A percentile compares a stretch with the other conserved stretches of the same genome.
These are phyloP conservation scores for Rhodofomes roseus DNA, from an alignment of 1,284 basidiomycete genomes.

Conservation along the genomic window DNA sequence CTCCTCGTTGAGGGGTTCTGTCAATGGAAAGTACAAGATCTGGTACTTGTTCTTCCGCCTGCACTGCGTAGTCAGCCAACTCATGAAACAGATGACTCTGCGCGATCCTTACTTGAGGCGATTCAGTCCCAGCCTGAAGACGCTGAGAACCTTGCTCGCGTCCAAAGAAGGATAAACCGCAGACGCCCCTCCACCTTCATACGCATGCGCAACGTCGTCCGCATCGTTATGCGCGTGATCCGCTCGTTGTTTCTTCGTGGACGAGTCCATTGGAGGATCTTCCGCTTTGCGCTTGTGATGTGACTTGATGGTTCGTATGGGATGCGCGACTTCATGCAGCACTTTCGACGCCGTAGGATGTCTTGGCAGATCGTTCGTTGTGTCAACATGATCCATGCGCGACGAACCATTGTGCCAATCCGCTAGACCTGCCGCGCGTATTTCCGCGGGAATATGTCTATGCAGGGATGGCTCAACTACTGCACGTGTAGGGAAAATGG, in stretches of 20 bases:
- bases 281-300: conserved; percentile 22
- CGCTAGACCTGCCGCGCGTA: conserved; percentile 35
- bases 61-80: not conserved
- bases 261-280: conserved; percentile 2
- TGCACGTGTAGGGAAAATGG: too few relatives aligned
- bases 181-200: not conserved
- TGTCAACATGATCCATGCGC: not conserved
- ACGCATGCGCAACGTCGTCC: not conserved
- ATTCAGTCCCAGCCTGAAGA: conserved; percentile 46
- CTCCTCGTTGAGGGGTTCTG: conserved; percentile 45
- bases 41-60: conserved; percentile 32
- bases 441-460: conserved; percentile 16
- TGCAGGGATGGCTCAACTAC: too few relatives aligned
- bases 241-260: conserved; percentile 28
- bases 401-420: conserved; percentile 9
- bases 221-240: not conserved
- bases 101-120: conserved; percentile 37
- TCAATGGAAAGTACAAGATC: conserved; percentile 50
- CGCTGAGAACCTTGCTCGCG: conserved; percentile 36
- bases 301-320: conserved; percentile 15
- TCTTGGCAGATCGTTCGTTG: not conserved
- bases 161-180: conserved; percentile 16
- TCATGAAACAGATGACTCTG: not conserved
- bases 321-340: conserved; percentile 18
- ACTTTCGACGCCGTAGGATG: conserved; percentile 12